Percentiles rank a stretch among this genome's conserved stretches.
These are phyloP conservation scores for Eimeria sp. DNA, from an alignment of 169 alveolate species.

Conservation along the genomic window DNA sequence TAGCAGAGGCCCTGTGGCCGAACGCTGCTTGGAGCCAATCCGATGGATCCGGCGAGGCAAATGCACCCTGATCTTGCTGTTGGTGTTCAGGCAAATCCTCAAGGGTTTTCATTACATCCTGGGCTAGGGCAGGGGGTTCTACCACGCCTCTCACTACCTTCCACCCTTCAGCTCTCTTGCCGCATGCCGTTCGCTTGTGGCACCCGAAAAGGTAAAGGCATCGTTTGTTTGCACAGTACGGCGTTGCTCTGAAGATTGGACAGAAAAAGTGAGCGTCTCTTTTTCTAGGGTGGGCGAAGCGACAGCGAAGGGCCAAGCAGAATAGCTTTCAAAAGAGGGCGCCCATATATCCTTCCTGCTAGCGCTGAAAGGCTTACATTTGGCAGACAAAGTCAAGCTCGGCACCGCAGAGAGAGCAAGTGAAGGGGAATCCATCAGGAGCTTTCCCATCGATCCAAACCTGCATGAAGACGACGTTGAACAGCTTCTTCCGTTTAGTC, in stretches of 20 bases:
- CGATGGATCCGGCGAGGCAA: slow-evolving; percentile 10
- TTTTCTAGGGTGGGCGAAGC: neutral
- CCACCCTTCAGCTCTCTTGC: slow-evolving; percentile 44
- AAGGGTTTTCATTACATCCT: neutral
- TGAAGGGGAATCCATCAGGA: slow-evolving; percentile 55
- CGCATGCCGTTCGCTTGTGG: slow-evolving; percentile 52
- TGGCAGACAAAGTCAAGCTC: slow-evolving; percentile 73
- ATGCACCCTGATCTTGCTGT: neutral
- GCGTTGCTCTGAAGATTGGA: slow-evolving; percentile 71
- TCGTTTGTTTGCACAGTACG: slow-evolving; percentile 70
- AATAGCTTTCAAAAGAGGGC: neutral
- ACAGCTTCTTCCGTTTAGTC: neutral
- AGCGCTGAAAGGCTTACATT: slow-evolving; percentile 17
- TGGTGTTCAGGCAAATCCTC: neutral
- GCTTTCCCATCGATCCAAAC: slow-evolving; percentile 65
- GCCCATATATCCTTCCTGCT: neutral
- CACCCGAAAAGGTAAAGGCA: slow-evolving; percentile 79
- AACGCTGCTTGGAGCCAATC: slow-evolving; percentile 67
- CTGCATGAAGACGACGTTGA: neutral
- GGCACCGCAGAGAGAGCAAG: slow-evolving; percentile 49
- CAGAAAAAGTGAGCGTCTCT: neutral
- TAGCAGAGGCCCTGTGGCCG: neutral
- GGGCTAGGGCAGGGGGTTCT: slow-evolving; percentile 16
- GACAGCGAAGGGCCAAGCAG: neutral
- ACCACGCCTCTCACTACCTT: slow-evolving; percentile 48